Conservation (phyloP, 371 early-diverging fungal genomes). For the Mortierella sp. region DNA sequence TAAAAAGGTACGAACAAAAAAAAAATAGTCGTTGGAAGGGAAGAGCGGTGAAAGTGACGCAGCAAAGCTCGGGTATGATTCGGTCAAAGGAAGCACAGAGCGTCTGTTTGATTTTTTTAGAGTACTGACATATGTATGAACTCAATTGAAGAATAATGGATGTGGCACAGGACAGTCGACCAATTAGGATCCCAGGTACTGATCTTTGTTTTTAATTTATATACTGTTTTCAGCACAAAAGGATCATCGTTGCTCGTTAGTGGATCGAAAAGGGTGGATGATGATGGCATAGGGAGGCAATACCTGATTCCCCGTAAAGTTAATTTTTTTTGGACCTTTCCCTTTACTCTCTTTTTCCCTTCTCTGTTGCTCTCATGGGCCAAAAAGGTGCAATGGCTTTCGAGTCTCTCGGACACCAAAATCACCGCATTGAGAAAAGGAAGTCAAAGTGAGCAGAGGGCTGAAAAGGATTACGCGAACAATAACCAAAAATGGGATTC, state of each 20-base stretch:
- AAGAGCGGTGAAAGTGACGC: no score
- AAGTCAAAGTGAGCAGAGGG: neutral
- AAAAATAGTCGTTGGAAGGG: no score
- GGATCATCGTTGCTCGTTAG: neutral
- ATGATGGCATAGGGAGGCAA: slow-evolving; percentile 18
- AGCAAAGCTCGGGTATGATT: neutral
- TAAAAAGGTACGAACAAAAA: no score
- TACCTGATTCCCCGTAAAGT: slow-evolving; percentile 18
- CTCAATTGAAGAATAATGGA: neutral
- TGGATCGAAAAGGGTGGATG: neutral
- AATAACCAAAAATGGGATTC: no score
- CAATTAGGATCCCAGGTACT: neutral
- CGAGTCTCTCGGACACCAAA: neutral
- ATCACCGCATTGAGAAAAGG: neutral
- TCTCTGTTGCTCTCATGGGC: no score
- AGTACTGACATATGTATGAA: neutral
- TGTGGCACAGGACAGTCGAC: neutral
- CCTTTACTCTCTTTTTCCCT: slow-evolving; percentile 1
- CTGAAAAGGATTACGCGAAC: neutral
- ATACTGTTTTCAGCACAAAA: neutral
- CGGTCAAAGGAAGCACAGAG: neutral
- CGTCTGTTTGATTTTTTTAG: no score
- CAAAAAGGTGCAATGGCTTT: no score
- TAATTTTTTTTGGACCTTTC: neutral
- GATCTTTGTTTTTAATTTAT: neutral